Percentiles rank a stretch among this genome's conserved stretches.
phyloP scores from a whole-genome alignment of 2,329 filamentous ascomycete genomes.

The Ascochyta clinopodiicola region DNA sequence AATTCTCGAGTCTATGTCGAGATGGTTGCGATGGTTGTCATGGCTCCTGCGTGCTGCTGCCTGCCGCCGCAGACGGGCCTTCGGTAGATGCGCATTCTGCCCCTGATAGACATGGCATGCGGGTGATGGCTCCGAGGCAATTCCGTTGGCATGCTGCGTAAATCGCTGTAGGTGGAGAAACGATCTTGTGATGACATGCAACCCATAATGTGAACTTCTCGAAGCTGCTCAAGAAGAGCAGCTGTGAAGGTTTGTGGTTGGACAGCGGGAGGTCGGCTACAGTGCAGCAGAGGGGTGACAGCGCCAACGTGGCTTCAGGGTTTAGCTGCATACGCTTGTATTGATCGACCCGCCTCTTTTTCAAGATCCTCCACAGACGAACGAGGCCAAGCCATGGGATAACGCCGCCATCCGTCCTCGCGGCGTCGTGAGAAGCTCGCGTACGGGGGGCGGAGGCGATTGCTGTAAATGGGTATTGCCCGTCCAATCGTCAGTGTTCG shows the following conservation, averaged over 20 bases:
- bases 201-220: constrained; percentile 32
- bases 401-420: constrained; percentile 44
- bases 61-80: constrained; percentile 21
- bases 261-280: constrained; percentile 31
- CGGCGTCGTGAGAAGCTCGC: constrained; percentile 40
- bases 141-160: constrained; percentile 10
- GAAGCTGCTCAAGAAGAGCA: constrained; percentile 23
- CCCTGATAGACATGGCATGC: constrained; percentile 24
- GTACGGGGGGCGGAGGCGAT: constrained; percentile 38
- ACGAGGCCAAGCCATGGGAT: constrained; percentile 39
- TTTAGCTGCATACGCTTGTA: constrained; percentile 49
- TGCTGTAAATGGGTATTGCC: constrained; percentile 40
- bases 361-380: constrained; percentile 48
- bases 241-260: constrained; percentile 19
- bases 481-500: constrained; percentile 31
- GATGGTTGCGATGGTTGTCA: constrained; percentile 2
- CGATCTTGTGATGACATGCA: constrained; percentile 21
- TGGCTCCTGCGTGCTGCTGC: constrained; percentile 12
- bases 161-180: constrained; percentile 12
- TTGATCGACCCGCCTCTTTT: constrained; percentile 49
- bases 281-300: constrained; percentile 32
- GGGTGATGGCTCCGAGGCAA: constrained; percentile 12
- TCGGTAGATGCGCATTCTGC: constrained; percentile 25
- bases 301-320: constrained; percentile 49
- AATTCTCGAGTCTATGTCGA: constrained; percentile 5